A percentile compares a stretch with the other conserved stretches of the same genome.
Evolutionary conservation across 2,329 filamentous ascomycete species (phyloP).

Genomic region (Fusarium hainanense): DNA sequence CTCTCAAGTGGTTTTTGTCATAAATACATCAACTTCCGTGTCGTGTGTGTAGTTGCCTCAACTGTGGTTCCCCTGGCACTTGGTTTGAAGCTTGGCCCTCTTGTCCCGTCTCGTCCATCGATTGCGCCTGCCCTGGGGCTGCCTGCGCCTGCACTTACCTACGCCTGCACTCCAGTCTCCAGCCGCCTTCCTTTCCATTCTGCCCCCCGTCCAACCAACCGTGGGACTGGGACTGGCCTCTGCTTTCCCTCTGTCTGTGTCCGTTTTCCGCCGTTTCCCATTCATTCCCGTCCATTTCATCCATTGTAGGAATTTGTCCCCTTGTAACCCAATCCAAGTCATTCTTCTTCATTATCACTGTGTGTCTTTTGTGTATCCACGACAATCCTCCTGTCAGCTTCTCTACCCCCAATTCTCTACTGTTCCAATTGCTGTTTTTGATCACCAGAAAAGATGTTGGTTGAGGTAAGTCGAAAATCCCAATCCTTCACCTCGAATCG

Average conservation of each 20-base stretch:
- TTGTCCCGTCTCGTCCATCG: not conserved
- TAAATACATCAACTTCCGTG: not conserved
- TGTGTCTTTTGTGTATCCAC: constrained; percentile 22
- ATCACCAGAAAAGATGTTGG: constrained; percentile 48
- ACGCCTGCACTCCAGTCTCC: constrained; percentile 11
- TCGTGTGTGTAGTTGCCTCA: constrained; percentile 14
- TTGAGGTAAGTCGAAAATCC: constrained; percentile 50
- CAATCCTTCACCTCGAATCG: constrained; percentile 8
- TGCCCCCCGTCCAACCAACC: constrained; percentile 24
- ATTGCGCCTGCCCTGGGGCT: constrained; percentile 16
- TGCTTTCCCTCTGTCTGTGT: constrained; percentile 4
- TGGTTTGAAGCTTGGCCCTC: not conserved
- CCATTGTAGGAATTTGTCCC: constrained; percentile 38
- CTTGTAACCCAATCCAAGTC: constrained; percentile 34
- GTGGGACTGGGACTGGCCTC: constrained; percentile 12
- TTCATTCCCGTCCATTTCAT: constrained; percentile 24
- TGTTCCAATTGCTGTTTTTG: constrained; percentile 22
- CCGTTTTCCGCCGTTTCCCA: constrained; percentile 34
- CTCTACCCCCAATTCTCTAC: constrained; percentile 13
- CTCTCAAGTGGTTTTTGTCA: not conserved
- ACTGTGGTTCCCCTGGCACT: constrained; percentile 11
- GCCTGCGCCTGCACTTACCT: not conserved
- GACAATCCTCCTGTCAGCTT: constrained; percentile 29
- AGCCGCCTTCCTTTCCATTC: constrained; percentile 7
- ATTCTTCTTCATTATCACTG: constrained; percentile 5